Base-by-base conservation (phyloP, 1,284 basidiomycete genomes). In the Apiotrichum montevideense region DNA sequence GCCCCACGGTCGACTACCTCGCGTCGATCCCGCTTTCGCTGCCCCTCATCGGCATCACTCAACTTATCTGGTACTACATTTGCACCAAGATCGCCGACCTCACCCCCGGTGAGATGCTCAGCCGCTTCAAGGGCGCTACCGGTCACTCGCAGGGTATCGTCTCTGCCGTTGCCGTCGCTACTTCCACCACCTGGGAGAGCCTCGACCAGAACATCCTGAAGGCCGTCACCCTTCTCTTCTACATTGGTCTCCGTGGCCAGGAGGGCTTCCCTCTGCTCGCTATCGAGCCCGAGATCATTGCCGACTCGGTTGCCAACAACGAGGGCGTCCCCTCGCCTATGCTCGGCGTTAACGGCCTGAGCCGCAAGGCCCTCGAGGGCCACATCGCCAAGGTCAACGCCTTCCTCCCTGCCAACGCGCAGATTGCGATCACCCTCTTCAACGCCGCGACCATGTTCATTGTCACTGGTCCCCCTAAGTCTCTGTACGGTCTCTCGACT, bases 141-240 rank as follows among this genome's bases (percentile, higher is more conserved):
- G 95, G 95, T 47, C 95, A 98, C 79, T 96, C 92, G 6, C 95
- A 98, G 77, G 96, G 95, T 64, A 85, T 98, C 65, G 86, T 97
- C 56, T 92, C 93, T 21, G 95, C 95, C 29, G 84, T 96, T 52
- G 87, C 85, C 35, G 84, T 97, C 65, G 83, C 93, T 7, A 84
- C 91, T 2, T 95, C 92, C 14, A 80, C 81, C 39, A 84, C 85
- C 43, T 85, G 86, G 66, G 86, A 87, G 51, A 84, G 84, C 4
- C 88, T 92, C 74, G 77, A 82, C 54, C 76, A 79, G 61, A 95
- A 97, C 76, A 82, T 85, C 14, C 79, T 81, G 72, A 94, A 95
- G 77, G 90, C 91, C 34, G 75, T 96, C 66, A 86, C 82, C 66
- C 94, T 94, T 84, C 84, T 96, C 43, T 95, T 98, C 82, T 94